Evolutionary conservation across 345 rosid genomes (phyloP).

Genomic region (Luvunga scandens): DNA sequence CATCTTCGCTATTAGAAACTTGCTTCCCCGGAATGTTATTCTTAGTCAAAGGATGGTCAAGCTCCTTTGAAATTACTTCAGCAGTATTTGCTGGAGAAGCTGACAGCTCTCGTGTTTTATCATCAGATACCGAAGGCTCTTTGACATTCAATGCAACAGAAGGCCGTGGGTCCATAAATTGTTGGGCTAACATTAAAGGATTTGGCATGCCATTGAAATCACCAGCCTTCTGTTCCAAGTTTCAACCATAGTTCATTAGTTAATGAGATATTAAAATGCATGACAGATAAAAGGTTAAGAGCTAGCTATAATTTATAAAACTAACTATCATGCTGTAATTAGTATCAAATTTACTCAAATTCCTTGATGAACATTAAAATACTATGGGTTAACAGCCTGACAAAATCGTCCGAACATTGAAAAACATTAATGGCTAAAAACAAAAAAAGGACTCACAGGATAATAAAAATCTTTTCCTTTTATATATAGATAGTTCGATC

Average conservation of each 20-base stretch:
- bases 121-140: conserved; percentile 27
- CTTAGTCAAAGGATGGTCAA: conserved; percentile 20
- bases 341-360: neutral
- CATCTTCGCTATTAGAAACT: conserved; percentile 22
- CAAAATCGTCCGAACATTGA: no score
- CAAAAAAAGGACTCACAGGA: no score
- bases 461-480: no score
- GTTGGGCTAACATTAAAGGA: conserved; percentile 30
- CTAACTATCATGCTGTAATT: neutral
- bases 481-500: no score
- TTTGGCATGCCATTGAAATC: conserved; percentile 26
- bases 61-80: conserved; percentile 38
- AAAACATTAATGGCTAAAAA: no score
- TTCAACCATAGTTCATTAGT: neutral
- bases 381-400: no score
- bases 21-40: conserved; percentile 17
- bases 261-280: neutral
- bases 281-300: no score
- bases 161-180: conserved; percentile 41
- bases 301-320: neutral
- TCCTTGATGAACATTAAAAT: no score
- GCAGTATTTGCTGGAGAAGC: conserved; percentile 27
- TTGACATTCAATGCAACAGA: conserved; percentile 31
- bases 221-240: conserved; percentile 26
- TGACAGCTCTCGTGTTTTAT: conserved; percentile 29